Evolutionary conservation across 129 eudicot genomes (phyloP).

Genomic region (Oenanthe sinensis): DNA sequence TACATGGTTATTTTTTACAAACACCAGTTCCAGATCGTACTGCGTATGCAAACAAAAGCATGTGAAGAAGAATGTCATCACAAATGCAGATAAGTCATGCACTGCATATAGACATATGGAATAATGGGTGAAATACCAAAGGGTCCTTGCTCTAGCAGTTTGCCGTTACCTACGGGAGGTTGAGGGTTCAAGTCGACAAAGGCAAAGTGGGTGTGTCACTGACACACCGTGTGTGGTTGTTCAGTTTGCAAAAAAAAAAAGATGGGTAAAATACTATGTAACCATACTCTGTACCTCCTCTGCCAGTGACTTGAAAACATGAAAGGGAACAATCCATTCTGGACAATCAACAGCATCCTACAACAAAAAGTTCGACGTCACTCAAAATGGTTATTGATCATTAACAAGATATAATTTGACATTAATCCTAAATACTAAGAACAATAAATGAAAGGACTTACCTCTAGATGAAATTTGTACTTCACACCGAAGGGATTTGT

Average conservation of each 20-base stretch:
- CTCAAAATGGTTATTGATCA: not conserved
- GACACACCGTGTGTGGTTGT: not conserved
- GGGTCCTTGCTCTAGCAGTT: not conserved
- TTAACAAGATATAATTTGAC: not conserved
- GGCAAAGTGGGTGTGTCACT: not conserved
- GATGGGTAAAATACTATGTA: not conserved
- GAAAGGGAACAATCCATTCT: conserved; percentile 95
- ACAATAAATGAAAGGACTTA: conserved; percentile 19
- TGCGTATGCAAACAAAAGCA: conserved; percentile 23
- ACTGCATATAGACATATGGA: not conserved
- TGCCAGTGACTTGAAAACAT: conserved; percentile 75
- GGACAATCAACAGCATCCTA: conserved; percentile 99
- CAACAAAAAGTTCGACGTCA: conserved; percentile 4
- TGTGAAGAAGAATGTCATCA: not conserved
- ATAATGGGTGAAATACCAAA: not conserved
- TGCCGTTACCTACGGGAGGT: not conserved
- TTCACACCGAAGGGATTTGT: conserved; percentile 87
- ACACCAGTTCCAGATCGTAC: conserved; percentile 91
- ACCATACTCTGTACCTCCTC: conserved; percentile 63
- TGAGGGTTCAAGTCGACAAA: not conserved
- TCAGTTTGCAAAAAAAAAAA: not conserved
- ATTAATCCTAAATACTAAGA: not conserved
- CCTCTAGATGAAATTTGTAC: conserved; percentile 96
- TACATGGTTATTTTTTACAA: conserved; percentile 75
- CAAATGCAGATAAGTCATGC: not conserved